Base-by-base conservation (phyloP, 2,329 filamentous ascomycete genomes). In the Capronia americana region DNA sequence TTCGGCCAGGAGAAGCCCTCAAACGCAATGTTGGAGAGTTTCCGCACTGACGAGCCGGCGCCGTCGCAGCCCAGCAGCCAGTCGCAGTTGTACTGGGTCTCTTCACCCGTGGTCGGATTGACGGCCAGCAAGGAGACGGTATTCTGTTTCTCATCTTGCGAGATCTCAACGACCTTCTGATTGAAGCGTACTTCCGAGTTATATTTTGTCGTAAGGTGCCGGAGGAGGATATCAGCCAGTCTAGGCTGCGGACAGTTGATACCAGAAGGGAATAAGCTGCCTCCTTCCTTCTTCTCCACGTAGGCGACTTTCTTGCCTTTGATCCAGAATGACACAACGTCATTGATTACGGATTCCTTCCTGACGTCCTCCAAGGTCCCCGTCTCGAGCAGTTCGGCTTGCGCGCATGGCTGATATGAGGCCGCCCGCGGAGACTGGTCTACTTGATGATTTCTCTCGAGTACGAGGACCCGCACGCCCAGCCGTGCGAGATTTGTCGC, bases 241-340 rank as follows among this genome's bases (percentile, higher is more conserved):
- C 61, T 54, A 12, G 68, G 68, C 50, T 70, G 68, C 30, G 62
- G 62, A 44, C 65, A 68, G 46, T 70, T 65, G 41, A 70, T 69
- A 57, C 81, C 79, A 4, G 84, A 71, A 1, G 81, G 80, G 26
- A 84, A 72, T 0, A 80, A 78, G 0, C 79, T 79, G 73, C 83
- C 78, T 54, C 76, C 73, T 59, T 79, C 74, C 6, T 75, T 73
- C 38, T 77, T 70, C 46, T 69, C 61, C 23, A 71, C 65, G 28
- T 68, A 41, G 46, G 67, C 68, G 34, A 69, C 65, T 23, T 63
- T 61, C 44, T 67, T 57, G 23, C 66, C 61, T 24, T 68, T 56
- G 59, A 66, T 32, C 68, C 65, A 70, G 61, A 68, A 70, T 24
- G 60, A 62, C 34, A 69, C 44, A 6, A 68, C 57, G 46, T 71